Evolutionary conservation across 768 basidiomycete genomes (phyloP).

Genomic region (Lentinula sp.): DNA sequence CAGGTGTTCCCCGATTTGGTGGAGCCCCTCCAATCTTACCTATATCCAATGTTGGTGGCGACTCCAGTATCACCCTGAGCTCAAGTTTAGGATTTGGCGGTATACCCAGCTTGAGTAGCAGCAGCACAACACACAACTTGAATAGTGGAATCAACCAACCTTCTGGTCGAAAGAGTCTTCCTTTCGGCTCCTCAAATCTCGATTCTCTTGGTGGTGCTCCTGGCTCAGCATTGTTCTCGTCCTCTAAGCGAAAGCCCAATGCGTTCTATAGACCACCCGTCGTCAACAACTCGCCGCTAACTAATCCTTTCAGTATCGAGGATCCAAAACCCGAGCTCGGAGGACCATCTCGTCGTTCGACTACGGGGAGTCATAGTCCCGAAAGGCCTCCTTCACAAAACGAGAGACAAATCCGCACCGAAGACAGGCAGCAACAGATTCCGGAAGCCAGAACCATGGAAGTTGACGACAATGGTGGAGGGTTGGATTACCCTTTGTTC

Average conservation of each 20-base stretch:
- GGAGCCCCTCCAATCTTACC: slow-evolving; percentile 1
- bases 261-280: slow-evolving; percentile 61
- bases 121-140: background rate
- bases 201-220: slow-evolving; percentile 3
- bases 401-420: background rate
- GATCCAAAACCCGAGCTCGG: background rate
- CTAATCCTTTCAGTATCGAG: background rate
- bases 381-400: background rate
- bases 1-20: slow-evolving; percentile 1
- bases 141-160: slow-evolving; percentile 5
- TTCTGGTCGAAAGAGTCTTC: slow-evolving; percentile 8
- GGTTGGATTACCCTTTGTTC: slow-evolving; percentile 1
- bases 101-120: background rate
- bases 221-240: slow-evolving; percentile 31
- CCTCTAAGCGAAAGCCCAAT: slow-evolving; percentile 50
- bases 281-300: background rate
- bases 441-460: background rate
- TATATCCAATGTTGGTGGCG: background rate
- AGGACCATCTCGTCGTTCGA: background rate
- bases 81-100: background rate
- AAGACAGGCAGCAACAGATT: background rate
- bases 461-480: background rate
- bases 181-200: background rate
- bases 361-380: background rate
- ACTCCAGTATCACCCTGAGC: background rate